Evolutionary conservation across 192 early-diverging fungal species (phyloP).

Genomic region (Thoreauomyces humboldtii): DNA sequence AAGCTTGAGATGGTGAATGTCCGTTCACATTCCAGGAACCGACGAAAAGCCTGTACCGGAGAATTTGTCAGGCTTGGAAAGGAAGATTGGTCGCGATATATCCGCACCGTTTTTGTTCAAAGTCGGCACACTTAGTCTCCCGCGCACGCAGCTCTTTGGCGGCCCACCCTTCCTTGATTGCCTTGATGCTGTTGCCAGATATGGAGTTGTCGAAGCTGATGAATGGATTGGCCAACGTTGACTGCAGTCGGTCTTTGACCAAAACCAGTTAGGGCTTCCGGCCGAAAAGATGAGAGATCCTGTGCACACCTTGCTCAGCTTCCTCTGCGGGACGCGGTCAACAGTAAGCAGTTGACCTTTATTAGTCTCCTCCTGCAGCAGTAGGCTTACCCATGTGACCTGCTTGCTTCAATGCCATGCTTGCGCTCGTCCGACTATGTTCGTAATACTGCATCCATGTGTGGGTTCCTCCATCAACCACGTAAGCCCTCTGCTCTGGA

Average conservation of each 20-base stretch:
- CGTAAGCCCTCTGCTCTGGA: constrained; percentile 21
- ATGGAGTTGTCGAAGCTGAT: constrained; percentile 27
- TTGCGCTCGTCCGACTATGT: constrained; percentile 9
- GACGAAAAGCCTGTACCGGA: constrained; percentile 55
- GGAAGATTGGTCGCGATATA: not conserved
- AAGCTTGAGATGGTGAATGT: constrained; percentile 50
- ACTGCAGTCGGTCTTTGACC: not conserved
- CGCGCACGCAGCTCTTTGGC: constrained; percentile 28
- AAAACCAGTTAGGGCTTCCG: not conserved
- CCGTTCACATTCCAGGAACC: constrained; percentile 95
- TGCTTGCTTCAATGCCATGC: constrained; percentile 9
- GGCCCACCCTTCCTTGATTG: constrained; percentile 32
- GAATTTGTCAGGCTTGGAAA: not conserved
- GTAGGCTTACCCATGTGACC: constrained; percentile 11
- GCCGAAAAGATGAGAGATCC: not conserved
- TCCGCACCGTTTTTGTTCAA: constrained; percentile 11
- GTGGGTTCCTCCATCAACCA: constrained; percentile 25
- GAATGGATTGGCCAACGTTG: constrained; percentile 35
- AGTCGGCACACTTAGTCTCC: constrained; percentile 22
- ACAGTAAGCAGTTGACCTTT: too few relatives aligned
- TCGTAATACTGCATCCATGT: constrained; percentile 29
- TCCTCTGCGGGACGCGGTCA: constrained; percentile 6
- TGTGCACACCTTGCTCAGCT: constrained; percentile 13
- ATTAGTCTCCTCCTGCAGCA: too few relatives aligned
- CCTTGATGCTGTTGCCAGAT: constrained; percentile 16